These are phyloP conservation scores for Verticillium klebahnii DNA, from an alignment of 2,329 filamentous ascomycete genomes.

Conservation along the genomic window DNA sequence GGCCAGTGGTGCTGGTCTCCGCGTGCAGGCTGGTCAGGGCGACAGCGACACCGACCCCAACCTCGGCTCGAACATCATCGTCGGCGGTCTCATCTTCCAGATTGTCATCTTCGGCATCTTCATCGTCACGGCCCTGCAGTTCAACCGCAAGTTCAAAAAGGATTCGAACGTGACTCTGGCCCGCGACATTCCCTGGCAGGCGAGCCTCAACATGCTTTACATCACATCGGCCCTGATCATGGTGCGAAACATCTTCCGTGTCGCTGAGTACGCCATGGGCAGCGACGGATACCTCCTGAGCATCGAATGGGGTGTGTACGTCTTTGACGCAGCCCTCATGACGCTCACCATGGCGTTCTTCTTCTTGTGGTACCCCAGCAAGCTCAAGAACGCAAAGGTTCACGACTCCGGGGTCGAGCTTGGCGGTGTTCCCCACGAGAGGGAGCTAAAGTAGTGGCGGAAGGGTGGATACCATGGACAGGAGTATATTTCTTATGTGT, in stretches of 20 bases:
- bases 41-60: slow-evolving; percentile 16
- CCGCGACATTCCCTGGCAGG: slow-evolving; percentile 21
- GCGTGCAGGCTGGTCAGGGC: slow-evolving; percentile 16
- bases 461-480: background rate
- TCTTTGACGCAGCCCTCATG: slow-evolving; percentile 38
- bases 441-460: background rate
- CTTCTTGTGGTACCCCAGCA: slow-evolving; percentile 13
- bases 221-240: slow-evolving; percentile 23
- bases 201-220: slow-evolving; percentile 20
- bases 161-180: slow-evolving; percentile 7
- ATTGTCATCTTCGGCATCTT: slow-evolving; percentile 50
- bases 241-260: slow-evolving; percentile 37
- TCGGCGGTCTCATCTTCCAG: slow-evolving; percentile 51
- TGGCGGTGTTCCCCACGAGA: background rate
- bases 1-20: slow-evolving; percentile 21
- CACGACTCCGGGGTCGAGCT: background rate
- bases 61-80: slow-evolving; percentile 40
- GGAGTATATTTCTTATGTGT: background rate
- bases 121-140: slow-evolving; percentile 36
- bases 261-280: slow-evolving; percentile 42
- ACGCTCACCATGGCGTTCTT: slow-evolving; percentile 18
- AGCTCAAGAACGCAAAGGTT: slow-evolving; percentile 2
- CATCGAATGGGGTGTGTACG: slow-evolving; percentile 36
- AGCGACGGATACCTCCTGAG: slow-evolving; percentile 31
- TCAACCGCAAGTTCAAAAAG: slow-evolving; percentile 30